Evolutionary conservation across 192 early-diverging fungal species (phyloP), one percentile per base, ranked within the genome.

Genomic region (Coemansia sp.): DNA sequence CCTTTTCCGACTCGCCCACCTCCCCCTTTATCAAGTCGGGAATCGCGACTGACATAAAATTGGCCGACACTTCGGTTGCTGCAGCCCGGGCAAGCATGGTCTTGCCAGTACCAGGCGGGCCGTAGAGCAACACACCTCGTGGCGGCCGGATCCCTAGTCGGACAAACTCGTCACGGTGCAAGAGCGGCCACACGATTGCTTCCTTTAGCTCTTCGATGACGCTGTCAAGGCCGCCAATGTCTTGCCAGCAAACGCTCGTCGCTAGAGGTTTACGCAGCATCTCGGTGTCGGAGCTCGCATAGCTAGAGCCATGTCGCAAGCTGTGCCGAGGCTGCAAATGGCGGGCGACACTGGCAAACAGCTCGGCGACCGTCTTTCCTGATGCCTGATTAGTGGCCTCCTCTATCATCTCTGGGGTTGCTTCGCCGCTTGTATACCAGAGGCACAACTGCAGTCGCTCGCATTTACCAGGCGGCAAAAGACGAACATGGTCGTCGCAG

Each of bases 1-100:
- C 90, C 73, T 98, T 98, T 73, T 96, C 95, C 0, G 93, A 95
- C 70, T 95, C 94, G 9, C 94, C 94, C 2, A 98, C 85, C 63
- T 94, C 90, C 21, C 90, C 89, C 63, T 95, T 89, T 62, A 97
- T 84, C n/a, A 97, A 65, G 19, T 89, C 86, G 8, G 93, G 82
- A 24, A 95, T 87, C 3, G 86, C 82, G 4, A 97, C 72, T 2
- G 91, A 62, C 22, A 97, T 69, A 72, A 97, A 97, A 57, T 90
- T 86, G 8, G 89, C 89, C 1, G 83, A 79, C 2, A 90, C 88
- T 34, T 95, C 92, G 0, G 81, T 85, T 0, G 94, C 91, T 2
- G 92, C 85, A 1, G 93, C 92, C 60, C 87, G 87, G 3, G 93
- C 95, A 18, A 98, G 60, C 34, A 97, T 56, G 0, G 95, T 97